Evolutionary conservation across 495 filamentous ascomycete species (phyloP).

Genomic region (Penicillium longicatenatum): DNA sequence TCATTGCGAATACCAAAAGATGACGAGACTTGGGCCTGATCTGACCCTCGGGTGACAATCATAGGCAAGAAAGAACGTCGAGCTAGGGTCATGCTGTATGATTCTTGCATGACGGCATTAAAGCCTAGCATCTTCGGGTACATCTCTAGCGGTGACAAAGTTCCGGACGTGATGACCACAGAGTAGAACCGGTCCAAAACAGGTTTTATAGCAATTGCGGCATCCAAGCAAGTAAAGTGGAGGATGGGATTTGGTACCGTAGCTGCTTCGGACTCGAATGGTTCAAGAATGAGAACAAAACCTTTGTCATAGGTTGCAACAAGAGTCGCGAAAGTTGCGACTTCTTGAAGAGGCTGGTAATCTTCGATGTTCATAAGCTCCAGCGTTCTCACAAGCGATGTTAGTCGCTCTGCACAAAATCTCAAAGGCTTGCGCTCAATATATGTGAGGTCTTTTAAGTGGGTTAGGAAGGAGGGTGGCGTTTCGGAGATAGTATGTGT

Average conservation of each 20-base stretch:
- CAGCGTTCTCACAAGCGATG: conserved; percentile 90
- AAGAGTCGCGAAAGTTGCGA: conserved; percentile 97
- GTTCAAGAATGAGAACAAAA: conserved; percentile 93
- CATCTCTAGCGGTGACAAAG: conserved; percentile 96
- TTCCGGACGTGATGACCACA: conserved; percentile 98
- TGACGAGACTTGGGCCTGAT: conserved; percentile 88
- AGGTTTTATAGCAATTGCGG: conserved; percentile 96
- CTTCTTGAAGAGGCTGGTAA: conserved; percentile 94
- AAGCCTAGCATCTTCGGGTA: conserved; percentile 99
- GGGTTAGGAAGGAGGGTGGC: conserved; percentile 87
- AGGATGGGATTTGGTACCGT: conserved; percentile 94
- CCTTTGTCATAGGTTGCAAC: conserved; percentile 97
- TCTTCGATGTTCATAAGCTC: conserved; percentile 98
- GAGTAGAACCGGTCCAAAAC: conserved; percentile 97
- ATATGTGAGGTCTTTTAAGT: conserved; percentile 93
- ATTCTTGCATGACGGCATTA: conserved; percentile 87
- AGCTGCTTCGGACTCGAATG: conserved; percentile 92
- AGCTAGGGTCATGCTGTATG: conserved; percentile 95
- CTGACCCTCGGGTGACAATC: conserved; percentile 93
- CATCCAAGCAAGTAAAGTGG: conserved; percentile 96
- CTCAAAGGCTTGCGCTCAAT: conserved; percentile 96
- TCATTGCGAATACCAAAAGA: conserved; percentile 95
- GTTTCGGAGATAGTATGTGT: conserved; percentile 96
- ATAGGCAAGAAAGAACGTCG: conserved; percentile 95
- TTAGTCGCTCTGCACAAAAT: conserved; percentile 94